These are phyloP conservation scores for Simmondsia chinensis DNA, from an alignment of 148 eudicot species.

Conservation along the genomic window DNA sequence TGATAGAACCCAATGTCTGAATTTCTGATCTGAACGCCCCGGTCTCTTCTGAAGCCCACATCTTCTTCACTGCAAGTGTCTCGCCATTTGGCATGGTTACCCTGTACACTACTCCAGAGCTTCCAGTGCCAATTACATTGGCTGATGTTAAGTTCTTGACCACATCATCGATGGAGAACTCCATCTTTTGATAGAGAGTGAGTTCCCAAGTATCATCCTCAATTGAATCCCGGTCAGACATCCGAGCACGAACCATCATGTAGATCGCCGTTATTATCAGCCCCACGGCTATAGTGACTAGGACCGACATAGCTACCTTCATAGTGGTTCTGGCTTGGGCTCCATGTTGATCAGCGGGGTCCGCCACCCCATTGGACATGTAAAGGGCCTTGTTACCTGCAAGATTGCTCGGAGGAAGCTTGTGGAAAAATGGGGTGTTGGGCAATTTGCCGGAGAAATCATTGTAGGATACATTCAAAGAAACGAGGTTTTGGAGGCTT, in stretches of 20 bases:
- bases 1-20: conserved; percentile 70
- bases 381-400: conserved; percentile 57
- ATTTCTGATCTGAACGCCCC: conserved; percentile 89
- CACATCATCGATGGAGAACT: conserved; percentile 67
- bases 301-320: conserved; percentile 70
- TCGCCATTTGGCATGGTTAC: conserved; percentile 67
- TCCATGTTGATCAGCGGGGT: conserved; percentile 6
- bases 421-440: conserved; percentile 68
- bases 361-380: conserved; percentile 30
- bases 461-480: conserved; percentile 74
- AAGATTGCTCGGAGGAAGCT: conserved; percentile 58
- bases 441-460: conserved; percentile 81
- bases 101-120: conserved; percentile 94
- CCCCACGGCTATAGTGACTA: conserved; percentile 58
- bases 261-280: conserved; percentile 58
- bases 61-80: conserved; percentile 85
- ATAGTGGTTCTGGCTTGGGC: conserved; percentile 30
- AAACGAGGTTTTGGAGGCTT: conserved; percentile 75
- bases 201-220: conserved; percentile 65
- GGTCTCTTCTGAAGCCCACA: conserved; percentile 81
- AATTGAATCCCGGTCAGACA: conserved; percentile 14
- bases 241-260: conserved; percentile 35
- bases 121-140: conserved; percentile 89
- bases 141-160: conserved; percentile 54
- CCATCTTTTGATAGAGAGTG: conserved; percentile 90